These are phyloP conservation scores for Dissophora ornata DNA, from an alignment of 192 early-diverging fungal species.

Conservation along the genomic window DNA sequence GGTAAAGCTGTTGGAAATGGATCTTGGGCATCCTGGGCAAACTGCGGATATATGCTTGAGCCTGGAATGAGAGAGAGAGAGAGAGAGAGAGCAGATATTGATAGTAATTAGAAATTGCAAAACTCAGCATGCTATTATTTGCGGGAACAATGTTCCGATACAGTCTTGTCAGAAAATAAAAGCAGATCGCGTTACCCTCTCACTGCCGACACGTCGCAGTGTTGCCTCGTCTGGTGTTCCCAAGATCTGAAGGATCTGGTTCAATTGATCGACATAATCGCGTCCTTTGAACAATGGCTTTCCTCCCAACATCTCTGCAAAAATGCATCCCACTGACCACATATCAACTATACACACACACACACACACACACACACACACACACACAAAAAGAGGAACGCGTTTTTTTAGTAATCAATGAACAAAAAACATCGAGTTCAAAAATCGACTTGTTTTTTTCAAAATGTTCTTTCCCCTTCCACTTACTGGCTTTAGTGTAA, in stretches of 20 bases:
- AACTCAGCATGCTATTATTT: too few relatives aligned
- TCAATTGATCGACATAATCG: constrained; percentile 98
- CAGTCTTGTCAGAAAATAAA: too few relatives aligned
- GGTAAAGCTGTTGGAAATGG: constrained; percentile 88
- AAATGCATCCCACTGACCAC: constrained; percentile 99
- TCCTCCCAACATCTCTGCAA: constrained; percentile 96
- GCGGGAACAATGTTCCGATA: too few relatives aligned
- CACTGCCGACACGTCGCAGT: constrained; percentile 89
- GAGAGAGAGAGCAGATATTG: not conserved
- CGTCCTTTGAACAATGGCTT: constrained; percentile 97
- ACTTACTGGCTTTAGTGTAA: constrained; percentile 97
- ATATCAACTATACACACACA: constrained; percentile 77
- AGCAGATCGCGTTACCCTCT: too few relatives aligned
- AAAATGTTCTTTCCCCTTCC: too few relatives aligned
- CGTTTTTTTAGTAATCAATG: too few relatives aligned
- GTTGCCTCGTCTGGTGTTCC: constrained; percentile 95
- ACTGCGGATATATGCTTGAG: constrained; percentile 94
- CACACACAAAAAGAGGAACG: too few relatives aligned
- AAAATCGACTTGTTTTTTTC: too few relatives aligned
- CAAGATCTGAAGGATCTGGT: constrained; percentile 94
- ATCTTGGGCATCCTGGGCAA: constrained; percentile 90
- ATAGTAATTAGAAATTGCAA: too few relatives aligned
- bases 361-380: not conserved
- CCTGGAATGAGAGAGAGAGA: constrained; percentile 53
- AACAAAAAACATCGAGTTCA: too few relatives aligned